Evolutionary conservation across 306 rosid species (phyloP).

Genomic region (Aeschynomene evenia): DNA sequence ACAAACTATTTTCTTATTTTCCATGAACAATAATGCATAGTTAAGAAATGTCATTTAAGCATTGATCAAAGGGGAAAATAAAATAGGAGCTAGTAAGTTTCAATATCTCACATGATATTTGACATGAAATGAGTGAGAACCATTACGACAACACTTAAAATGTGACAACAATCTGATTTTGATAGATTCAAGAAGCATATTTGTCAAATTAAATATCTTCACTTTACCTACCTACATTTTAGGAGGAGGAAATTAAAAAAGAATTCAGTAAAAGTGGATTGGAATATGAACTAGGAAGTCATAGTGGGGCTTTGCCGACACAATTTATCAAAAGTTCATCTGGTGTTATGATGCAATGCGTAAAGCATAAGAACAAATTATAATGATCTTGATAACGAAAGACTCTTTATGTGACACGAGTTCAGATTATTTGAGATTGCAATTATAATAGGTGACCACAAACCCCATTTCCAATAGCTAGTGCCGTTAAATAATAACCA

Average conservation of each 20-base stretch:
- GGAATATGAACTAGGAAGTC: neutral
- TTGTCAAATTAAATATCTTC: neutral
- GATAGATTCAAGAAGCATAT: neutral
- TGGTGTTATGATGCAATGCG: neutral
- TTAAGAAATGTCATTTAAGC: neutral
- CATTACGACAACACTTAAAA: neutral
- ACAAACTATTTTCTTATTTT: neutral
- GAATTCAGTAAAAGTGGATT: neutral
- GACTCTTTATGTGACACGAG: too few species aligned
- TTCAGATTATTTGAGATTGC: neutral
- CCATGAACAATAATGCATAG: neutral
- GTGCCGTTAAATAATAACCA: conserved; percentile 1
- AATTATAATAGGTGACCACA: neutral
- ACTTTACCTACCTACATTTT: neutral
- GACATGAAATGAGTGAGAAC: neutral
- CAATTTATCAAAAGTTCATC: neutral
- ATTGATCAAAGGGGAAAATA: too few species aligned
- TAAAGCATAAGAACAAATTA: neutral
- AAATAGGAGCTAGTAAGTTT: neutral
- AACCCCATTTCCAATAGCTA: neutral
- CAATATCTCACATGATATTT: neutral
- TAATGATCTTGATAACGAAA: neutral
- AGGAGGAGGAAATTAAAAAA: neutral
- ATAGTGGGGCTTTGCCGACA: neutral
- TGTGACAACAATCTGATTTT: neutral